A percentile compares a stretch with the other conserved stretches of the same genome.
These are phyloP conservation scores for Colletotrichum caudatum DNA, from an alignment of 2,329 filamentous ascomycete species.

Conservation along the genomic window DNA sequence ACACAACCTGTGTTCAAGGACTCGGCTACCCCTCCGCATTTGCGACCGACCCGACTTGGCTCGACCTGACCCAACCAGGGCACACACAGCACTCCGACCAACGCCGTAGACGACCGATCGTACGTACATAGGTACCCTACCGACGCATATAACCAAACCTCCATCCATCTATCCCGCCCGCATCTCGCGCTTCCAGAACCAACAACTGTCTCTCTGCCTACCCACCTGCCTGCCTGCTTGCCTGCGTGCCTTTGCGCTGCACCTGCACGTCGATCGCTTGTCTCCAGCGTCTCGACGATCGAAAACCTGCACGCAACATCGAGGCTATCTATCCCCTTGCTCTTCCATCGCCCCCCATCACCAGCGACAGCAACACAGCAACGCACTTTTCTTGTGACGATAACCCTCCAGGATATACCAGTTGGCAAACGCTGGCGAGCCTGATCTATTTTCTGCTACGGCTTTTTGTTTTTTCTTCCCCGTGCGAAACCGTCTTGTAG, in stretches of 20 bases:
- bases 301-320: slow-evolving; percentile 32
- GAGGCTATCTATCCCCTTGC: slow-evolving; percentile 9
- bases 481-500: slow-evolving; percentile 33
- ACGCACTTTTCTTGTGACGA: not conserved
- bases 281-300: slow-evolving; percentile 23
- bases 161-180: slow-evolving; percentile 5
- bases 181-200: slow-evolving; percentile 19
- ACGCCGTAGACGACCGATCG: not conserved
- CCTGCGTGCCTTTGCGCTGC: slow-evolving; percentile 5
- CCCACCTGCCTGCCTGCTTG: not conserved
- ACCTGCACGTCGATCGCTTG: slow-evolving; percentile 11
- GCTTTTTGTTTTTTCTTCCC: slow-evolving; percentile 28
- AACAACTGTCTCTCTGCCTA: not conserved
- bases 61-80: slow-evolving; percentile 5
- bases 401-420: not conserved
- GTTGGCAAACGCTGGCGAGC: not conserved
- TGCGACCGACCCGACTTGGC: slow-evolving; percentile 1
- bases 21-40: slow-evolving; percentile 9
- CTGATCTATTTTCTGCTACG: not conserved
- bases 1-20: slow-evolving; percentile 28
- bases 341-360: slow-evolving; percentile 11
- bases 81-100: slow-evolving; percentile 21
- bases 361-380: slow-evolving; percentile 22
- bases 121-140: not conserved
- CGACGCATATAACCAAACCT: slow-evolving; percentile 5